These are phyloP conservation scores for Aspergillus kassunensis DNA, from an alignment of 495 filamentous ascomycete genomes.

Conservation along the genomic window DNA sequence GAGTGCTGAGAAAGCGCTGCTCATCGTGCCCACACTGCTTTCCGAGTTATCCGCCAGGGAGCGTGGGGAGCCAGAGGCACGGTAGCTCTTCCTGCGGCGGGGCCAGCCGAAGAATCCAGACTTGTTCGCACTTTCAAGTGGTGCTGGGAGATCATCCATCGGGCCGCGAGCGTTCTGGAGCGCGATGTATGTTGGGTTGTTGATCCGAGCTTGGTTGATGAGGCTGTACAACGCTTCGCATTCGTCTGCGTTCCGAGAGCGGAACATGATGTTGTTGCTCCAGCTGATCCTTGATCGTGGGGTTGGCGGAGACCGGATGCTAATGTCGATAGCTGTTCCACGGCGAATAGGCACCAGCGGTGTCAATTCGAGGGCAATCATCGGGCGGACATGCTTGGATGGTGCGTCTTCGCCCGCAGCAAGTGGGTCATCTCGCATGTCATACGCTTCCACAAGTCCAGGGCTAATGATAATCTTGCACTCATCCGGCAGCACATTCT, in stretches of 20 bases:
- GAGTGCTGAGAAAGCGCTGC: conserved; percentile 66
- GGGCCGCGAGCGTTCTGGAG: conserved; percentile 65
- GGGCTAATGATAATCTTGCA: conserved; percentile 79
- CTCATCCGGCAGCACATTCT: conserved; percentile 66
- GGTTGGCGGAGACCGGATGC: conserved; percentile 78
- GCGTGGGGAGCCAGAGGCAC: conserved; percentile 50
- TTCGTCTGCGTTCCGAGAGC: conserved; percentile 71
- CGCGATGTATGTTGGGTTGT: conserved; percentile 84
- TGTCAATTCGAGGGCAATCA: conserved; percentile 79
- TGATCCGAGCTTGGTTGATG: conserved; percentile 76
- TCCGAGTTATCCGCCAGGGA: conserved; percentile 53
- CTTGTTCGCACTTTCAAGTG: conserved; percentile 31
- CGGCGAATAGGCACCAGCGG: conserved; percentile 83
- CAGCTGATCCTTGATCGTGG: conserved; percentile 65
- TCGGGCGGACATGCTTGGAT: conserved; percentile 49
- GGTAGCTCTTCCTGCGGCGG: conserved; percentile 52
- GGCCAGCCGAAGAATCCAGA: conserved; percentile 45
- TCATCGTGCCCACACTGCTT: conserved; percentile 55
- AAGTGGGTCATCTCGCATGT: conserved; percentile 46
- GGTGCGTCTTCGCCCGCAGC: conserved; percentile 14
- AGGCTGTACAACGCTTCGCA: conserved; percentile 76
- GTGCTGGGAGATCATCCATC: conserved; percentile 26
- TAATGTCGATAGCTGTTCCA: conserved; percentile 88
- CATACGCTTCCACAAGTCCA: conserved; percentile 81
- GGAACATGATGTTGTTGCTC: conserved; percentile 79